Evolutionary conservation across 495 filamentous ascomycete genomes (phyloP), one percentile per base, ranked within the genome.

Genomic region (Pseudomonodictys pantanalensis): DNA sequence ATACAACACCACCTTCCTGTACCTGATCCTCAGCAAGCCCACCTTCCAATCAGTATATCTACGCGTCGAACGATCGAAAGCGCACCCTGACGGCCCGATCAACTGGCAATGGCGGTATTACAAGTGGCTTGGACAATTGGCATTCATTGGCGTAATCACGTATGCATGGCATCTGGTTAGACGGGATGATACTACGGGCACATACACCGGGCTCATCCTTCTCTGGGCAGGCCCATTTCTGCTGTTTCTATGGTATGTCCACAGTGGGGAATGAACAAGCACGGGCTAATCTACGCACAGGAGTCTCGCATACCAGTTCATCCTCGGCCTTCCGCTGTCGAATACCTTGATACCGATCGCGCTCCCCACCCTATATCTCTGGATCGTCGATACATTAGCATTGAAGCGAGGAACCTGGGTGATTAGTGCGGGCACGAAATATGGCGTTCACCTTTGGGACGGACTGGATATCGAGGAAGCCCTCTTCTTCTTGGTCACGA

Each of bases 381-480:
- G 86, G 83, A 60, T 82, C 5, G 81, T 88, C 0, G 86, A 89
- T 58, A 84, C 83, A 9, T 51, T 85, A 10, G 82, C 83, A 7
- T 62, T 89, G 26, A 72, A 73, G 39, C 68, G 81, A 25, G 86
- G 86, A 0, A 86, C 83, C 2, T 89, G 86, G 86, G 76, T 79
- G 2, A 89, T 88, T 48, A 78, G 79, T 39, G 68, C 73, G 0
- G 81, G 77, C 0, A 89, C 85, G 1, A 87, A 87, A 62, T 71
- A 85, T 10, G 79, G 75, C 11, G 65, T 77, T 52, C 74, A 79
- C 33, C 38, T 87, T 1, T 86, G 84, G 81, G 76, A 76, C n/a
- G 76, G 75, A 12, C 69, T 89, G 20, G 86, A 88, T 24, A 71
- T 88, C 3, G 86, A 89, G 58, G 86, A 87, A 69, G 84, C 84